A percentile compares a stretch with the other conserved stretches of the same genome.
Evolutionary conservation across 768 basidiomycete genomes (phyloP).

Genomic region (Leucosporidium creatinivorum): DNA sequence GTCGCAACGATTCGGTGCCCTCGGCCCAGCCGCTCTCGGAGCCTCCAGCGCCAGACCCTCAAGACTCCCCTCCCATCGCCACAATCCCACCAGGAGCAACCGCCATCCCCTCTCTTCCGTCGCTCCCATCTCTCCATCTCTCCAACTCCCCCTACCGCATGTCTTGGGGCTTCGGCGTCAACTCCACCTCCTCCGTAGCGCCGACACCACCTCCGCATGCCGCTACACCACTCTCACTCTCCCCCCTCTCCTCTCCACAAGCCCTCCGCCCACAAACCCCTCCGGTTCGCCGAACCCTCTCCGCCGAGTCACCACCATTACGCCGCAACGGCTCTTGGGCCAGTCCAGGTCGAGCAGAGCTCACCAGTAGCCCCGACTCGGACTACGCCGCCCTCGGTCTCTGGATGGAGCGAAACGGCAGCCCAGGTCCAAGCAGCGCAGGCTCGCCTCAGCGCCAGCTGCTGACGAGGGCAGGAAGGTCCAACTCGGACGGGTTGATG

Average conservation of each 20-base stretch:
- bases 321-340: too few species aligned
- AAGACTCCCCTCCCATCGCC: not conserved
- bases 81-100: constrained; percentile 4
- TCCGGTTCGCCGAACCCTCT: too few species aligned
- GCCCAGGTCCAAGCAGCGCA: too few species aligned
- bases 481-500: too few species aligned
- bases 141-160: constrained; percentile 28
- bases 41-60: not conserved
- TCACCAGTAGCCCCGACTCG: too few species aligned
- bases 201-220: not conserved
- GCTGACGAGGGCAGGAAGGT: too few species aligned
- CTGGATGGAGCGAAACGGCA: too few species aligned
- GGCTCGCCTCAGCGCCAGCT: too few species aligned
- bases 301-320: too few species aligned
- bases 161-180: constrained; percentile 23
- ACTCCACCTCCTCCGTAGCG: not conserved
- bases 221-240: not conserved
- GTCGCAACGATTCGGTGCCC: not conserved
- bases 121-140: constrained; percentile 19
- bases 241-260: constrained; percentile 1
- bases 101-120: constrained; percentile 9
- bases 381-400: too few species aligned
- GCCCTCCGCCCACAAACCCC: too few species aligned
- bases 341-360: too few species aligned
- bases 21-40: not conserved